Conservation (phyloP, 306 rosid species). For the Malus asiatica region DNA sequence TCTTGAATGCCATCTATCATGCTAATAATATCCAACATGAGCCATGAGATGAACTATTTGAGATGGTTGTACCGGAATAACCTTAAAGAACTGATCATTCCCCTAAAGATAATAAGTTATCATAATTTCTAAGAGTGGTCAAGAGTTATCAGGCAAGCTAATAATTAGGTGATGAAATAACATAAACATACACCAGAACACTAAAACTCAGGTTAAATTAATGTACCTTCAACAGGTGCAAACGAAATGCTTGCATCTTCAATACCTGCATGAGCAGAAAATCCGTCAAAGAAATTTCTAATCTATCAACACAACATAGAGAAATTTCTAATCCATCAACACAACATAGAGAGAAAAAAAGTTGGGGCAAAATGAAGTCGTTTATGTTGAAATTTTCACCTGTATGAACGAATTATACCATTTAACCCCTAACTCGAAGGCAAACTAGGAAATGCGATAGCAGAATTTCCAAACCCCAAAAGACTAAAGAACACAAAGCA, state of each 20-base stretch:
- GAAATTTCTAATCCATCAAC: neutral
- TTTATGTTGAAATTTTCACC: neutral
- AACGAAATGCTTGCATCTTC: slow-evolving; percentile 80
- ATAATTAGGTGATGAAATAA: slow-evolving; percentile 1
- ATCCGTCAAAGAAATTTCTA: slow-evolving; percentile 9
- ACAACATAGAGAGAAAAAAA: neutral
- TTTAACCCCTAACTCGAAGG: neutral
- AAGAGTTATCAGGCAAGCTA: slow-evolving; percentile 1
- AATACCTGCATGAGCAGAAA: slow-evolving; percentile 51
- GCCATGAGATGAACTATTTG: neutral
- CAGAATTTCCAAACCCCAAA: neutral
- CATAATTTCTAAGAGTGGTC: neutral
- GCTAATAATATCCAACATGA: neutral
- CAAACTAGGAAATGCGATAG: neutral
- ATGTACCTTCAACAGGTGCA: slow-evolving; percentile 91
- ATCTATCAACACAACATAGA: neutral
- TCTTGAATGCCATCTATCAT: neutral
- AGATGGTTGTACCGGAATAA: neutral
- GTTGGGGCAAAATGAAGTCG: neutral
- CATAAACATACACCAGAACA: neutral
- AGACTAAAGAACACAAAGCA: neutral
- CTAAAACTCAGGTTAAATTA: slow-evolving; percentile 14
- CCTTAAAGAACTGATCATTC: neutral
- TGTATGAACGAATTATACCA: neutral
- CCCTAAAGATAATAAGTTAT: neutral